Percentiles rank a stretch among this genome's conserved stretches.
Evolutionary conservation across 352 stramenopile species (phyloP).

Genomic region (Phytophthora brassicae): DNA sequence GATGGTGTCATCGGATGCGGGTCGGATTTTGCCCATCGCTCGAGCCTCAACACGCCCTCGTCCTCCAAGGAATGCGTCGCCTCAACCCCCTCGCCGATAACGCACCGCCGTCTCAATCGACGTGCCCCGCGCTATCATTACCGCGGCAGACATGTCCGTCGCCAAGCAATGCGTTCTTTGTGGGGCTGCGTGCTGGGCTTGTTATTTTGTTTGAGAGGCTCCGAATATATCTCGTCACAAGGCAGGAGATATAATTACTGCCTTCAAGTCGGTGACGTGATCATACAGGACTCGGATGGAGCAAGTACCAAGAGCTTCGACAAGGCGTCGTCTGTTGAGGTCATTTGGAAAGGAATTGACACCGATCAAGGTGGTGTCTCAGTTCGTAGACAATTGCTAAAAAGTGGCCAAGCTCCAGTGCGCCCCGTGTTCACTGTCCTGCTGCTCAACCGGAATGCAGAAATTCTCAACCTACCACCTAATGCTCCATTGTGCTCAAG

Average conservation of each 20-base stretch:
- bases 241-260: conserved; percentile 8
- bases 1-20: not conserved
- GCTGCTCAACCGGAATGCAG: conserved; percentile 4
- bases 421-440: conserved; percentile 3
- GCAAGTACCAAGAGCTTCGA: not conserved
- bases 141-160: conserved; percentile 1
- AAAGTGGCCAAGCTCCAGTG: conserved; percentile 6
- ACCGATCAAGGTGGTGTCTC: conserved; percentile 6
- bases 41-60: not conserved
- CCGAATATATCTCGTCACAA: conserved; percentile 2
- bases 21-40: not conserved
- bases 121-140: not conserved
- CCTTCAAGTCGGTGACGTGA: conserved; percentile 6
- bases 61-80: not conserved
- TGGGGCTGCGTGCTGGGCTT: conserved; percentile 16
- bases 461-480: not conserved
- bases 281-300: not conserved
- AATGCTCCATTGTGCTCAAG: conserved; percentile 4
- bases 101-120: conserved; percentile 1
- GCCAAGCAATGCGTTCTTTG: conserved; percentile 19
- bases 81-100: not conserved
- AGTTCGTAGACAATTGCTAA: not conserved
- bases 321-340: not conserved
- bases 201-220: conserved; percentile 10
- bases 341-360: not conserved